Base-by-base conservation (phyloP, 2,329 filamentous ascomycete species). In the Aspergillus alliaceus region DNA sequence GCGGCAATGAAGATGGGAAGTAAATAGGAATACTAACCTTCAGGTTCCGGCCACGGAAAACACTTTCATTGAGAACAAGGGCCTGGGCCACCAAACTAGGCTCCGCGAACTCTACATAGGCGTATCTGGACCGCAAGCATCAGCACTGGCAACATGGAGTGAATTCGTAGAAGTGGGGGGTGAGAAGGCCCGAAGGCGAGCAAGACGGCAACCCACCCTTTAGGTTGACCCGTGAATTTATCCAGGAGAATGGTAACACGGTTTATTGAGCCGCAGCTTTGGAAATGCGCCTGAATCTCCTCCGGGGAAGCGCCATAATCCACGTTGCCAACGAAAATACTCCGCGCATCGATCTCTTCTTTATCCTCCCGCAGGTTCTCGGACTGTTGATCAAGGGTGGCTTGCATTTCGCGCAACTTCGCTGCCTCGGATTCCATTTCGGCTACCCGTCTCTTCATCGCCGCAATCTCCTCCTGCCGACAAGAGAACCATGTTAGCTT, bases 221-320 rank as follows among this genome's bases (percentile, higher is more conserved):
- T 99, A n/a, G 95, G 95, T 81, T 98, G 93, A 63, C 95, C 95
- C 11, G 93, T 96, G 72, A 97, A 98, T 81, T 99, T 99, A 80
- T 99, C 95, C 66, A 99, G 80, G 66, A 99, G 81, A 65, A 99
- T 99, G 1, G 95, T 99, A 58, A 99, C 95, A 59, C 95, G 89
- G 77, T 99, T 99, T 82, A 99, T 99, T 65, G 90, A 91, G 59
- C 95, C 95, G 69, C 92, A 96, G 81, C 88, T 96, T 81, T 96
- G 92, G 80, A 99, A 99, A 73, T 99, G 95, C 58, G 92, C 91
- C 80, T 99, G 95, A 58, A 99, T 95, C 80, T 99, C 95, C 78
- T 99, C 95, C 2, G 95, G 95, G 27, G 92, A 96, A 22, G 93
- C 93, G 61, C 91, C 93, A 77, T 99, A 99, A 78, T 99, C 95